Evolutionary conservation across 1,284 basidiomycete genomes (phyloP), one percentile per base, ranked within the genome.

Genomic region (Cutaneotrichosporon daszewskae): DNA sequence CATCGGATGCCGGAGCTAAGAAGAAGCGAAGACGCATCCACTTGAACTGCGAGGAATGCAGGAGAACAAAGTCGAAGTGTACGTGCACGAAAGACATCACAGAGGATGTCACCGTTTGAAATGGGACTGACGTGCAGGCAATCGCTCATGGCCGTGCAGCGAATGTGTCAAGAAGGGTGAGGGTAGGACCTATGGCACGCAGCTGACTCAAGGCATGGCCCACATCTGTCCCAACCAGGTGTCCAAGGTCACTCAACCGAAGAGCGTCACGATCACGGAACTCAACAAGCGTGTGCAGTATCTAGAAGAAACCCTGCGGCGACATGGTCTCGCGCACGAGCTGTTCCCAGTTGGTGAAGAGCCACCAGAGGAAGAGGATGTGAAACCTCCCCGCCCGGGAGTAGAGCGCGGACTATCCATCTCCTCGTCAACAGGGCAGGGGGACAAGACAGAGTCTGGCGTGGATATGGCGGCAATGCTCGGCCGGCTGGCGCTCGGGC

Each of bases 61-160:
- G 51, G 2, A 33, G 51, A 13, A 53, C 51, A n/a, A 53, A 53
- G 34, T 45, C 51, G 32, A 53, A 53, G 23, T 53, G 51, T 53
- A 9, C 18, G 45, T 41, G n/a, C 4, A 20, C 16, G 27, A 9
- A 17, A 13, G 10, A 17, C n/a, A 31, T 22, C 28, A n/a, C 19
- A n/a, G n/a, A n/a, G n/a, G n/a, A n/a, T n/a, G n/a, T n/a, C n/a
- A n/a, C n/a, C n/a, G n/a, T n/a, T n/a, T n/a, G n/a, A n/a, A n/a
- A n/a, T 23, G 14, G 12, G n/a, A 38, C 35, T 43, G 42, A 43
- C 47, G 16, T n/a, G 18, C 19, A 44, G 47, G 41, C 31, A 49
- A 53, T 26, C 34, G 51, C 7, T 44, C 45, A 22, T 53, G 47
- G 46, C 50, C 50, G 37, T 52, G 50, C 42, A 42, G 43, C 46